Evolutionary conservation across 2,329 filamentous ascomycete species (phyloP), one percentile per base, ranked within the genome.

Genomic region (Lojkania enalia): DNA sequence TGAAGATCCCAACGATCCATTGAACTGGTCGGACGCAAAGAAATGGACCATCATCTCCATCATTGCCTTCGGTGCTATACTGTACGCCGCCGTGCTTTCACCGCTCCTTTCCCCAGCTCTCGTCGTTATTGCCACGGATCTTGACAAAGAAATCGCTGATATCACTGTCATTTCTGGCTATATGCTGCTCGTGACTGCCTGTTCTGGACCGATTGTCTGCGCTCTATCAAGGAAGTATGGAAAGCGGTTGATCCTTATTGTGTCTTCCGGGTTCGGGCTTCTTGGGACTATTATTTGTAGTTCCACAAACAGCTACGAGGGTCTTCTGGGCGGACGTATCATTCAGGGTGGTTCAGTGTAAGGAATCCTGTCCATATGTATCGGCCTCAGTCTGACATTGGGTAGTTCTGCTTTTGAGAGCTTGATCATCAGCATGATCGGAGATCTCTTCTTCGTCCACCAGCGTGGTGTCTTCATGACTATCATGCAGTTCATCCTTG

Each of bases 161-260:
- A 64, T 70, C 39, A 70, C 67, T 3, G 57, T 67, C 21, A 65
- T 69, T 13, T 68, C 64, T 5, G 67, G 67, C n/a, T 71, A 70
- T 31, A 66, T 67, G 55, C 52, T 71, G 4, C 48, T 71, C 1
- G 66, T 69, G 3, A 64, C 65, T 3, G 66, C 57, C 4, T 48
- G 55, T 11, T 58, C 64, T n/a, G 67, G 66, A 2, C 66, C 66
- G 7, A 38, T 69, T 18, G 61, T 69, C 12, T 65, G 49, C 18
- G 64, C 66, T 0, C 52, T 52, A 7, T 59, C 59, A 20, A 55
- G 64, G 20, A 68, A 67, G 42, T 67, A 59, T 20, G 64, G 64
- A n/a, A 68, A 68, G 35, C 48, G 63, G 27, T 57, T 60, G 9
- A 42, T 63, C 27, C 55, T 68, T 15, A 61, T 71, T 21, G 35